Evolutionary conservation across 2,329 filamentous ascomycete species (phyloP).

Genomic region (Rutstroemia sydowiana): DNA sequence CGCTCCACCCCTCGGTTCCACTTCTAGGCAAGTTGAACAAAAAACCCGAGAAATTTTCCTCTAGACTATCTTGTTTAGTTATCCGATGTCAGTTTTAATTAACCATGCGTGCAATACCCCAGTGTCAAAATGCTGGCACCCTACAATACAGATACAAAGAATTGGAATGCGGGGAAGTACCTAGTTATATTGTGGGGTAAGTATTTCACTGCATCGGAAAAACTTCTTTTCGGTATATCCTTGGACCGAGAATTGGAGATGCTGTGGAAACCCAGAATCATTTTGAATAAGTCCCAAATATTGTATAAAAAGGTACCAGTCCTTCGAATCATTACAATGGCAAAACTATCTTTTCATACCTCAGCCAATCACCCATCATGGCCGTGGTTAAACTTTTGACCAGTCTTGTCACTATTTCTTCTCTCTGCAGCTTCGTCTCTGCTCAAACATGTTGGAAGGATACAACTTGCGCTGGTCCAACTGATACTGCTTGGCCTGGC

Average conservation of each 20-base stretch:
- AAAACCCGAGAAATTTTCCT: too few species aligned
- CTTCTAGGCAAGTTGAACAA: too few species aligned
- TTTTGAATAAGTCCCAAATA: too few species aligned
- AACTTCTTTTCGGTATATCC: slow-evolving; percentile 9
- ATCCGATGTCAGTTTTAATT: too few species aligned
- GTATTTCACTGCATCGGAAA: slow-evolving; percentile 10
- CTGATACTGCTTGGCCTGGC: slow-evolving; percentile 45
- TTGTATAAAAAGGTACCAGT: too few species aligned
- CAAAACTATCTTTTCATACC: background rate
- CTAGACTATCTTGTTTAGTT: too few species aligned
- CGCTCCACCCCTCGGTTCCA: too few species aligned
- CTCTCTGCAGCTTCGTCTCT: slow-evolving; percentile 2
- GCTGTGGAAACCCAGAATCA: too few species aligned
- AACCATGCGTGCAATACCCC: background rate
- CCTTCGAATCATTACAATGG: background rate
- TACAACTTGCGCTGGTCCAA: slow-evolving; percentile 44
- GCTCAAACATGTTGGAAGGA: slow-evolving; percentile 45
- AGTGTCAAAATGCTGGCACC: too few species aligned
- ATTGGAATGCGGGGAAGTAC: too few species aligned
- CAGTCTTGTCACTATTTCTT: background rate
- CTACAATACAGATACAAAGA: background rate
- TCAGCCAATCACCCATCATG: slow-evolving; percentile 1
- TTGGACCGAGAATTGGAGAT: slow-evolving; percentile 7
- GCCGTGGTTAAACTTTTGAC: background rate
- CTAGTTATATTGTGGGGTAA: too few species aligned